Percentiles rank a stretch among this genome's conserved stretches.
phyloP scores from a whole-genome alignment of 306 rosid genomes.

The Acacia crassicarpa region DNA sequence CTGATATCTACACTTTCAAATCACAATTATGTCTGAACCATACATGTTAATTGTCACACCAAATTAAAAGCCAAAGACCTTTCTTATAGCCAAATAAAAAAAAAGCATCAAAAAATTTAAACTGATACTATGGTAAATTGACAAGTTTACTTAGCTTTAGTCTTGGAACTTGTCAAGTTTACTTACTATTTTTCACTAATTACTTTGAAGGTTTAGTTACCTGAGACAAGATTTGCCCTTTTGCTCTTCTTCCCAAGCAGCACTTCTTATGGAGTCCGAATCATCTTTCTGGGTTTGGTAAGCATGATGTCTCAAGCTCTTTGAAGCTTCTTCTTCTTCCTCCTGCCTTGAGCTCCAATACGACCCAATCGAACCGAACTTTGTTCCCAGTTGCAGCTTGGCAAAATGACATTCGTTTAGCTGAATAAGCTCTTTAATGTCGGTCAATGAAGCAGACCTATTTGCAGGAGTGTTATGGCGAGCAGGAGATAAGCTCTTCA shows the following conservation, averaged over 20 bases:
- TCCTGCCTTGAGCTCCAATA: slow-evolving; percentile 1
- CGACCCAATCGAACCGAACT: neutral
- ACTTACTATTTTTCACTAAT: neutral
- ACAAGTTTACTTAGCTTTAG: neutral
- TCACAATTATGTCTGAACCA: neutral
- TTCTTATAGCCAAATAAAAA: neutral
- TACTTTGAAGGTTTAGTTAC: neutral
- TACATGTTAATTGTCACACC: no score
- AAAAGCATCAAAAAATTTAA: neutral
- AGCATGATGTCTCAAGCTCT: neutral
- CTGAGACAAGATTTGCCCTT: neutral
- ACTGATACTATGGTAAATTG: neutral
- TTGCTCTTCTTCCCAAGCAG: neutral
- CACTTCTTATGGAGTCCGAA: neutral
- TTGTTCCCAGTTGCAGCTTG: neutral
- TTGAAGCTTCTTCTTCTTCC: neutral
- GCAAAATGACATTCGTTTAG: neutral
- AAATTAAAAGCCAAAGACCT: neutral
- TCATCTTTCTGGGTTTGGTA: neutral
- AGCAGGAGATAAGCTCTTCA: neutral
- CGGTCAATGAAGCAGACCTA: neutral
- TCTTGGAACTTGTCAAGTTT: no score
- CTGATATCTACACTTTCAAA: neutral
- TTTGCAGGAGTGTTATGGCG: neutral
- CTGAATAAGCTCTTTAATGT: neutral